A percentile compares a stretch with the other conserved stretches of the same genome.
Conservation (phyloP, 768 basidiomycete species). For the Epithele typhae region DNA sequence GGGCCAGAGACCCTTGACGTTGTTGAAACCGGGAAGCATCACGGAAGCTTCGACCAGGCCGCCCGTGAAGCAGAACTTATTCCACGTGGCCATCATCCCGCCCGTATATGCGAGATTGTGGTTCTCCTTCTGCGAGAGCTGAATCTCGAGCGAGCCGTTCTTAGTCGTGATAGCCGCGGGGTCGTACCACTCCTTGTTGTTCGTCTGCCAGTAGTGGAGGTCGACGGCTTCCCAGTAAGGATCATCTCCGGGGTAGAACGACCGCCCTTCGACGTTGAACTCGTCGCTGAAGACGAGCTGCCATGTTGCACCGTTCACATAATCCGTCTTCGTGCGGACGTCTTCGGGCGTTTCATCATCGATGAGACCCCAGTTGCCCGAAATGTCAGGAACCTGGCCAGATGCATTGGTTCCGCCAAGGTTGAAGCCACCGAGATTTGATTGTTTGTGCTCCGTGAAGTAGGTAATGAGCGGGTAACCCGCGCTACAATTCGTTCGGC, state of each 20-base stretch:
- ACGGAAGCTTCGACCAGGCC: slow-evolving; percentile 68
- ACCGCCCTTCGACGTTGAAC: slow-evolving; percentile 74
- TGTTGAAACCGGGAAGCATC: slow-evolving; percentile 60
- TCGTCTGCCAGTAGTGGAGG: slow-evolving; percentile 42
- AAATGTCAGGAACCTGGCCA: slow-evolving; percentile 48
- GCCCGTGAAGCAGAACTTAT: slow-evolving; percentile 88
- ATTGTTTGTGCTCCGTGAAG: slow-evolving; percentile 24
- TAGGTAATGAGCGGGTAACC: slow-evolving; percentile 39
- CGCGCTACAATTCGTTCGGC: slow-evolving; percentile 28
- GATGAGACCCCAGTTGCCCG: slow-evolving; percentile 63
- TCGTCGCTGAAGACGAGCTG: slow-evolving; percentile 87
- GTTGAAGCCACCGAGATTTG: slow-evolving; percentile 36
- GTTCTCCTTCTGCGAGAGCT: slow-evolving; percentile 56
- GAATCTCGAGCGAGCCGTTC: slow-evolving; percentile 39
- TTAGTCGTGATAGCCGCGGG: slow-evolving; percentile 54
- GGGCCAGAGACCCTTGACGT: slow-evolving; percentile 55
- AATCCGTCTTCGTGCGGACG: slow-evolving; percentile 49
- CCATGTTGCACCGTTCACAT: slow-evolving; percentile 57
- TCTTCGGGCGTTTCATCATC: slow-evolving; percentile 56
- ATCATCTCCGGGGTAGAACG: slow-evolving; percentile 77
- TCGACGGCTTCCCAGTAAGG: slow-evolving; percentile 50
- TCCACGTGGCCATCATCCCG: slow-evolving; percentile 53
- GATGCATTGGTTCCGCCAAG: slow-evolving; percentile 41
- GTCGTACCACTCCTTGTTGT: slow-evolving; percentile 79
- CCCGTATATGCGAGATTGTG: slow-evolving; percentile 34